These are phyloP conservation scores for Fremontodendron californicum DNA, from an alignment of 345 rosid genomes.

Conservation along the genomic window DNA sequence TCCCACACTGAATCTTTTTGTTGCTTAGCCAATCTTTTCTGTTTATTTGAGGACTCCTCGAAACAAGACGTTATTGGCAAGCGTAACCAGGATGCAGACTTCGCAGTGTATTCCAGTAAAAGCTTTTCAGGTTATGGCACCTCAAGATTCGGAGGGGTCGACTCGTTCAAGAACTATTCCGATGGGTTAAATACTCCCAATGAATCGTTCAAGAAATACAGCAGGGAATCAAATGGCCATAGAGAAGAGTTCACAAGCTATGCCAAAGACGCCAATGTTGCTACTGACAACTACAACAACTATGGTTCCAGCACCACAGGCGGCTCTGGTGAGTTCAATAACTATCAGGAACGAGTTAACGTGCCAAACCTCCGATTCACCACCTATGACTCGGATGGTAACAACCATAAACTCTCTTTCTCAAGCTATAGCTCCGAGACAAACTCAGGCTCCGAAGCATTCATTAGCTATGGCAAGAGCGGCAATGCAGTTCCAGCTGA, in stretches of 20 bases:
- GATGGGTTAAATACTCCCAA: conserved; percentile 30
- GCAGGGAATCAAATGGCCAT: conserved; percentile 34
- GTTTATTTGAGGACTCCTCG: conserved; percentile 39
- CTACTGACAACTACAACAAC: conserved; percentile 50
- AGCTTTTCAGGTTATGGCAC: conserved; percentile 48
- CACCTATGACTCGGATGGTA: conserved; percentile 35
- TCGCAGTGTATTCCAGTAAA: conserved; percentile 37
- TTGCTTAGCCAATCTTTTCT: conserved; percentile 52
- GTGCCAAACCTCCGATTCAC: conserved; percentile 53
- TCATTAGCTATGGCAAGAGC: conserved; percentile 53
- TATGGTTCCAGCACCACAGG: conserved; percentile 50
- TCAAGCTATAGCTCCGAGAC: conserved; percentile 35
- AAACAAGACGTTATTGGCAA: not conserved
- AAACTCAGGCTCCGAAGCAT: conserved; percentile 49
- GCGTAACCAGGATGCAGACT: conserved; percentile 35
- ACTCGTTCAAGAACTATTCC: conserved; percentile 61
- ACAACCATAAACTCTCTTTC: conserved; percentile 40
- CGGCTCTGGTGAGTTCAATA: conserved; percentile 50
- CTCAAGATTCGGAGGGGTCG: conserved; percentile 32
- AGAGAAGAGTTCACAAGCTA: conserved; percentile 40
- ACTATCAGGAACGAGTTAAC: conserved; percentile 42
- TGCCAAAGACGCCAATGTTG: conserved; percentile 48
- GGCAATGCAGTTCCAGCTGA: conserved; percentile 44
- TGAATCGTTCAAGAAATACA: conserved; percentile 47
- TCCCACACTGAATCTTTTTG: conserved; percentile 49